Percentiles rank a stretch among this genome's conserved stretches.
Conservation (phyloP, 139 green algal genomes). For the Closterium sp. region DNA sequence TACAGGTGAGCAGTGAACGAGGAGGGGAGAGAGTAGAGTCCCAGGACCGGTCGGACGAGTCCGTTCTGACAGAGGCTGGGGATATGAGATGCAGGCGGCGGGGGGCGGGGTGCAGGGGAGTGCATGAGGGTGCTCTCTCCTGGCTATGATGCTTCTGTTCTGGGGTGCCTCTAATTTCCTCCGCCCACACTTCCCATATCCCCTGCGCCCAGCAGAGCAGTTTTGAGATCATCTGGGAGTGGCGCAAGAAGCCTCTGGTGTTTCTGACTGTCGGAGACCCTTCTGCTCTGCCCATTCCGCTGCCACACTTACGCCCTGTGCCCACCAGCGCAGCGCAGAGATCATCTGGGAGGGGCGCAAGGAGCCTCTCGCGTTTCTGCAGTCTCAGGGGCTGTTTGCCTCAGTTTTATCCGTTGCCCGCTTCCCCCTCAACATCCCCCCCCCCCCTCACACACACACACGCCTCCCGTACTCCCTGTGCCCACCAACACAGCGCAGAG, state of each 20-base stretch:
- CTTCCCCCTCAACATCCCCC: constrained; percentile 42
- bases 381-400: no score
- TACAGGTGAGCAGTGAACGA: neutral
- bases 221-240: constrained; percentile 62
- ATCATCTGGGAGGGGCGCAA: constrained; percentile 61
- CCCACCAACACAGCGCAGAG: constrained; percentile 40
- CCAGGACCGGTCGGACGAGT: constrained; percentile 63
- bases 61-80: constrained; percentile 59
- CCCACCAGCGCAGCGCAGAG: constrained; percentile 44
- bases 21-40: constrained; percentile 60
- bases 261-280: no score
- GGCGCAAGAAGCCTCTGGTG: constrained; percentile 51
- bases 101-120: neutral
- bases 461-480: neutral
- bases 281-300: no score
- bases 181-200: neutral
- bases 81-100: constrained; percentile 56
- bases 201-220: neutral
- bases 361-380: constrained; percentile 49
- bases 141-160: no score
- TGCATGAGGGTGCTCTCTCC: no score
- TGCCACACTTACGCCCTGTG: no score
- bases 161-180: no score
- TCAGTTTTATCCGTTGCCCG: no score
- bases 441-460: no score